Base-by-base conservation (phyloP, 2,329 filamentous ascomycete species). In the Hirsutella minnesotensis region DNA sequence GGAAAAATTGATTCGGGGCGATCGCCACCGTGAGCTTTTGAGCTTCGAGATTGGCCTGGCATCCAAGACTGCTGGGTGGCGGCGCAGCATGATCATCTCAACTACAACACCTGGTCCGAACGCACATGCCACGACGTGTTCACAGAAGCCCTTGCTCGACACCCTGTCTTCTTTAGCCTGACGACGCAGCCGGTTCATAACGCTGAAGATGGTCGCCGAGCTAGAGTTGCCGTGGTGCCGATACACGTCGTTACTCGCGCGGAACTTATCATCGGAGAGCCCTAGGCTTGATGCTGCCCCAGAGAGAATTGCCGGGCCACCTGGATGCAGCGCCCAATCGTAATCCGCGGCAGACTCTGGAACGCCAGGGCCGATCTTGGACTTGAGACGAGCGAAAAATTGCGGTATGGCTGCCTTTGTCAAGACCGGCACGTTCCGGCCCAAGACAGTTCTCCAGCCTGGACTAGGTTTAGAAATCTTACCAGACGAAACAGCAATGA, bases 251-350 rank as follows among this genome's bases (percentile, higher is more conserved):
- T 81, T 82, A 45, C 77, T 81, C n/a, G 80, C 79, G 39, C 79
- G 69, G 64, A 85, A 77, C 49, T 83, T 79, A 51, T 81, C 74
- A 0, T 77, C 62, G 70, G 5, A 21, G 3, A 40, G 31, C 10
- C 61, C 56, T 65, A 86, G 68, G 1, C 65, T 67, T 35, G 64
- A 64, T 56, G 83, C 75, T 1, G 81, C 76, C 1, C 79, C 78
- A 0, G 76, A 69, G 2, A 86, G 63, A 35, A 86, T 82, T 1
- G 79, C 77, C 1, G 77, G 68, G 16, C 81, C 81, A 4, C 81
- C 81, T 0, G 81, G 81, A 51, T 86, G 81, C 55, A 86, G 72
- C 1, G 80, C 81, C 81, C 81, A 86, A 63, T 86, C 81, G 49
- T 83, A 83, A 46, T 81, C 74, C 0, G 66, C 56, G 0, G 79